Evolutionary conservation across 2,329 filamentous ascomycete genomes (phyloP), one percentile per base, ranked within the genome.

Genomic region (Trichoderma hamatum): DNA sequence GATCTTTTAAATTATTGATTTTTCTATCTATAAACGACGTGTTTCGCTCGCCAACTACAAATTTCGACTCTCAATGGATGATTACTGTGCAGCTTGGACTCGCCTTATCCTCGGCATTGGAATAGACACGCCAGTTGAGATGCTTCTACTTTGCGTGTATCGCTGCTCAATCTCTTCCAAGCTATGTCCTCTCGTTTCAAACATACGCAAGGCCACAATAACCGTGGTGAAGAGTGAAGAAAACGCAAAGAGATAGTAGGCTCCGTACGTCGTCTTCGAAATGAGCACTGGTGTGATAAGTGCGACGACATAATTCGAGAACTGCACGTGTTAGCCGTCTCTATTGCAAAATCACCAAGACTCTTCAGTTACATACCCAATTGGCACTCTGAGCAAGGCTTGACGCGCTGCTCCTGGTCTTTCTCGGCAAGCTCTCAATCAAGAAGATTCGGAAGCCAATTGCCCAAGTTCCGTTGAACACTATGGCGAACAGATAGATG

Each of bases 351-450:
- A 19, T 6, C n/a, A 46, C 3, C 9, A 19, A 6, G 36, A 28
- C 6, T 10, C 10, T 58, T 52, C 5, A 11, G 4, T 7, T 2
- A 73, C 77, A 69, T 56, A 82, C 80, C 81, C 85, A 88, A 59
- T 87, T 86, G 19, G 82, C 80, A 3, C 85, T 83, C 68, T 87
- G 83, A 0, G 84, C 86, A 32, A 88, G 75, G 58, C 82, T 84
- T 0, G 84, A 86, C 1, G 86, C 86, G 16, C 83, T 84, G 2
- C 85, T 86, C 2, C 87, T 80, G 0, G 86, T 88, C 11, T 79
- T 78, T 26, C 83, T 80, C 0, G 86, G 86, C 73, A 88, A 83
- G 54, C 86, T 88, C 74, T 89, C 87, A 0, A 84, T 81, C 0
- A 83, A 78, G 71, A 85, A 89, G 0, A 88, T 83, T 52, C 84